Conservation (phyloP, 169 alveolate genomes). For the Eimeria maxima region DNA sequence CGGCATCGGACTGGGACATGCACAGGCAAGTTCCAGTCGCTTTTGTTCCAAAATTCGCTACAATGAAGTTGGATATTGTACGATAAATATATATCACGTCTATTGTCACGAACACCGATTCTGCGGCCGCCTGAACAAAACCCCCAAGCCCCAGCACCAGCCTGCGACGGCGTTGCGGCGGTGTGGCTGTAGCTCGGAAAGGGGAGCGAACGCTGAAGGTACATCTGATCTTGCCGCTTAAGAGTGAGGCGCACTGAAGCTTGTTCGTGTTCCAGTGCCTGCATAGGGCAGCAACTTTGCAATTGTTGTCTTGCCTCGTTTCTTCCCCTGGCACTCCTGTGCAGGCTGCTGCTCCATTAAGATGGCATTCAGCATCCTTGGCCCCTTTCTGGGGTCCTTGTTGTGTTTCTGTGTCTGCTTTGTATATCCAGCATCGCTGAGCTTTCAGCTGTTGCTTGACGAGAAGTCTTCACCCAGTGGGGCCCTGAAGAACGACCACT, state of each 20-base stretch:
- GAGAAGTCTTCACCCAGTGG: constrained; percentile 56
- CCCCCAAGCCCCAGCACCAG: constrained; percentile 46
- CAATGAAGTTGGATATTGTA: neutral
- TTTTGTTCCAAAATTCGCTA: neutral
- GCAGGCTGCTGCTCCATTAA: neutral
- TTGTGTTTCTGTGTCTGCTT: constrained; percentile 76
- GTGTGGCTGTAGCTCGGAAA: constrained; percentile 30
- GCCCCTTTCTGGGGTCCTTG: constrained; percentile 82
- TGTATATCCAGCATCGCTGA: constrained; percentile 80
- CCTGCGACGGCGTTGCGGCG: constrained; percentile 46
- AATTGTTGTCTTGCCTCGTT: constrained; percentile 8
- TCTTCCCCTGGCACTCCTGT: neutral
- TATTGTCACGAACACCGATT: neutral
- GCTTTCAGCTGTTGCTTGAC: constrained; percentile 73
- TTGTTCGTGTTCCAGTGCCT: constrained; percentile 37
- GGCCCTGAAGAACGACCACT: constrained; percentile 73
- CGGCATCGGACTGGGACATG: neutral
- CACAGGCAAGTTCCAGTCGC: neutral
- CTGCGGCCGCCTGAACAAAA: constrained; percentile 10
- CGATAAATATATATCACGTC: neutral
- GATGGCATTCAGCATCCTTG: constrained; percentile 76
- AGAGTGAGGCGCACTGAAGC: constrained; percentile 42
- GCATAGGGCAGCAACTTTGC: constrained; percentile 21
- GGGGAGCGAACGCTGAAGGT: neutral
- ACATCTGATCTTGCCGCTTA: neutral